These are phyloP conservation scores for Bipolaris cookei DNA, from an alignment of 2,329 filamentous ascomycete genomes.

Conservation along the genomic window DNA sequence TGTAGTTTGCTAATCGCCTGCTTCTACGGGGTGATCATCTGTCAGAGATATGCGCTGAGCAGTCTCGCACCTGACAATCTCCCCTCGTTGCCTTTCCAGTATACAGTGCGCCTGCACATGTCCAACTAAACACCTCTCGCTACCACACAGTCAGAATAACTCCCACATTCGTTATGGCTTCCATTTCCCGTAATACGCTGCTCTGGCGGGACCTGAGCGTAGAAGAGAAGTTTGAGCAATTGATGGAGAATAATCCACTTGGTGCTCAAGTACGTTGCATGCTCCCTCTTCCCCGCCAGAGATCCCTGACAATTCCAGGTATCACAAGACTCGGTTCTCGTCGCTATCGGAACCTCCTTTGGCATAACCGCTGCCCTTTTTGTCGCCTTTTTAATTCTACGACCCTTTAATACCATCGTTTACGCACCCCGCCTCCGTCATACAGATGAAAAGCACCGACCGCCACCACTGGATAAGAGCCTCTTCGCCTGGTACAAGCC, in stretches of 20 bases:
- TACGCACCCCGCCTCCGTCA: conserved; percentile 95
- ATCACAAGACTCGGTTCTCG: conserved; percentile 69
- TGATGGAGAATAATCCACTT: conserved; percentile 42
- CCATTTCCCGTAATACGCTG: conserved; percentile 19
- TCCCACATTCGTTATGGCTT: conserved; percentile 30
- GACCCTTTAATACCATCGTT: conserved; percentile 88
- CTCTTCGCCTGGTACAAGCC: conserved; percentile 86
- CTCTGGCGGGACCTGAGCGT: conserved; percentile 39
- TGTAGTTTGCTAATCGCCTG: too few relatives aligned
- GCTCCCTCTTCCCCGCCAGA: background rate
- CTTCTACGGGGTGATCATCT: background rate
- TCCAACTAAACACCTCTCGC: conserved; percentile 3
- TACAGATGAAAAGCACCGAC: conserved; percentile 86
- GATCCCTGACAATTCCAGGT: conserved; percentile 53
- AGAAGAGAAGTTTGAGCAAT: conserved; percentile 38
- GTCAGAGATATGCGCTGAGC: conserved; percentile 7
- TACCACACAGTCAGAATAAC: background rate
- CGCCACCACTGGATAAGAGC: conserved; percentile 84
- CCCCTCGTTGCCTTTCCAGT: background rate
- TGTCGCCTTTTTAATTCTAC: conserved; percentile 83
- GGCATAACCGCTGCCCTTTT: conserved; percentile 76
- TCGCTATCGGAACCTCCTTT: conserved; percentile 80
- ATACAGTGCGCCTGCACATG: background rate
- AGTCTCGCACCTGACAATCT: background rate
- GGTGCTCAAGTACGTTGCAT: conserved; percentile 28